Evolutionary conservation across 805 yeast species (phyloP), one percentile per base, ranked within the genome.

Genomic region (Sugiyamaella americana): DNA sequence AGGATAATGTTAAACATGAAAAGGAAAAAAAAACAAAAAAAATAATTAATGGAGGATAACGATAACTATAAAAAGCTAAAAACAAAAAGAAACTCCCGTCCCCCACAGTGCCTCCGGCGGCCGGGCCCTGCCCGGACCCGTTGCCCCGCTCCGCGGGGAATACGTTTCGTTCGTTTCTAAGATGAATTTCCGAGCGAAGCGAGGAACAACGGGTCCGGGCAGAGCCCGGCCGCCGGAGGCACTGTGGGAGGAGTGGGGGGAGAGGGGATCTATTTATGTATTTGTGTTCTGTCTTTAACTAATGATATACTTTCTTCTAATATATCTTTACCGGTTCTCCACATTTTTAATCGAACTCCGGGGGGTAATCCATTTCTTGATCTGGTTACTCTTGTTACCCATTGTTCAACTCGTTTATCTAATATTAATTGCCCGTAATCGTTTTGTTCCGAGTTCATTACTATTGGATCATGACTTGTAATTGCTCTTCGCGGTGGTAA

Each of bases 301-400:
- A 26, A 13, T 8, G 32, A 8, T 8, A 26, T 35, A 13, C 41
- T 34, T 20, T 66, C 69, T 5, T 65, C 62, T 51, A 62, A 62
- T 3, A 75, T 60, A 40, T 71, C 76, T 4, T 55, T 52, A 2
- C 72, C 72, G 29, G 65, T 60, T 48, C 71, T 58, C 77, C 78
- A 76, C 52, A 73, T 63, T 40, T 63, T 62, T 46, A 76, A 60
- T 16, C 63, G 58, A 8, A 73, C 64, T 10, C 61, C 51, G 1
- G 57, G 56, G 1, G 79, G 78, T 18, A 76, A 60, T 46, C 59
- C 62, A 40, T 62, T 57, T 6, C 68, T 59, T 8, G 79, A 74
- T 3, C 63, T 59, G n/a, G 63, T 51, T 1, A 79, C 67, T 38
- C 87, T 68, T 26, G 66, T 65, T 46, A 71, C 72, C 89, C 89